phyloP scores from a whole-genome alignment of 805 yeast genomes.

The Candida mattraensis region DNA sequence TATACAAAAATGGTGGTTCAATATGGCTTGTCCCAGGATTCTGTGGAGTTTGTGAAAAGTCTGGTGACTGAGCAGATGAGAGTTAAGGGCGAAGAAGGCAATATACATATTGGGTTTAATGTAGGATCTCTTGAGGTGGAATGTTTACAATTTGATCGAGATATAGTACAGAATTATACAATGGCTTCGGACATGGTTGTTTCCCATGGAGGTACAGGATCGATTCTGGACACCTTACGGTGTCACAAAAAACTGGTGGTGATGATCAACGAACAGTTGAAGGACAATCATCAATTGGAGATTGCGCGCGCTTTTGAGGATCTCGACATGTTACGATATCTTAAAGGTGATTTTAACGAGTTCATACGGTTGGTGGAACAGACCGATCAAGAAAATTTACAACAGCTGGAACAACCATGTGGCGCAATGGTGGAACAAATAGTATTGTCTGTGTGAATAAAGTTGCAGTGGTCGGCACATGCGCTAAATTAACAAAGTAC shows the following conservation, averaged over 20 bases:
- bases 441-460: slow-evolving; percentile 8
- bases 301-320: slow-evolving; percentile 59
- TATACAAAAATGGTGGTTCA: slow-evolving; percentile 52
- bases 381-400: slow-evolving; percentile 13
- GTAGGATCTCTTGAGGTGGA: slow-evolving; percentile 29
- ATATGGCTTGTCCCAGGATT: slow-evolving; percentile 44
- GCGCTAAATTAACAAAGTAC: slow-evolving; percentile 8
- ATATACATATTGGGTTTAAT: slow-evolving; percentile 1
- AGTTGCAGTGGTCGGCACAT: neutral
- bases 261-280: slow-evolving; percentile 67
- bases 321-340: slow-evolving; percentile 30
- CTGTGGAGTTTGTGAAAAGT: slow-evolving; percentile 11
- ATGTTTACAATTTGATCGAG: slow-evolving; percentile 49
- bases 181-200: slow-evolving; percentile 57
- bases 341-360: slow-evolving; percentile 17
- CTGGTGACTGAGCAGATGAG: slow-evolving; percentile 9
- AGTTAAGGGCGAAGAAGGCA: neutral
- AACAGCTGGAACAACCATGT: slow-evolving; percentile 25
- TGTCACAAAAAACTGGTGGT: slow-evolving; percentile 58
- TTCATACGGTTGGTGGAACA: slow-evolving; percentile 17
- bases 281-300: slow-evolving; percentile 86
- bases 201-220: slow-evolving; percentile 92
- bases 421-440: slow-evolving; percentile 22
- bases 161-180: slow-evolving; percentile 43
- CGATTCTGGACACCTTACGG: slow-evolving; percentile 76